Base-by-base conservation (phyloP, 768 basidiomycete genomes). In the Mycena pura region DNA sequence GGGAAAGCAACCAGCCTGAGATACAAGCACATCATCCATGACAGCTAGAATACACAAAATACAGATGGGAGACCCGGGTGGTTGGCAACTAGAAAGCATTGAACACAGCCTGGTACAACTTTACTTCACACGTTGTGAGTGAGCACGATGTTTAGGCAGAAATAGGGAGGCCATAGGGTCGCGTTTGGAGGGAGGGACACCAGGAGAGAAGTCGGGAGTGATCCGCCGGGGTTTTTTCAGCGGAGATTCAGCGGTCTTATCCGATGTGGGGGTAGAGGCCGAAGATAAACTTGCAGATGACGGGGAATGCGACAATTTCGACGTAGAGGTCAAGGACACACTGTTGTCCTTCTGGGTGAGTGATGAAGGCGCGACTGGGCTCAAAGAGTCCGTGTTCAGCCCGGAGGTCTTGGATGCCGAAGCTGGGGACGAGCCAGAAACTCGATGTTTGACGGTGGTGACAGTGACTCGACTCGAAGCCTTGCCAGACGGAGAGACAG, bases 91-190 rank as follows among this genome's bases (percentile, higher is more conserved):
- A 49, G 47, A 43, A 40, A 17, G 17, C 28, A 32, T 21, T 17
- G 40, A 44, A 43, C 24, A n/a, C n/a, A n/a, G 39, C 10, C 40
- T 48, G 36, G 40, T 22, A 43, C 34, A 29, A 10, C 10, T 34
- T 58, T 44, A 63, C 19, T 53, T 63, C 41, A 29, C 49, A 15
- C 62, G 62, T 46, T 63, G 62, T n/a, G 62, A 63, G 31, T 63
- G 44, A 38, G 60, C 58, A 13, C 10, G 63, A 44, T 39, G 69
- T 52, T 63, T 63, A 6, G 62, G 62, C 39, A 63, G 22, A 27
- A 63, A 63, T 56, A 84, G 70, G 67, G 76, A 75, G 49, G 78
- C 75, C 84, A 86, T 85, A 22, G 86, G 87, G 70, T 90, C 85
- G 73, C 81, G 90, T 79, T 86, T 90, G 75, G 66, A 22, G 76